Base-by-base conservation (phyloP, 2,329 filamentous ascomycete species). In the Plectosphaerella sp. region DNA sequence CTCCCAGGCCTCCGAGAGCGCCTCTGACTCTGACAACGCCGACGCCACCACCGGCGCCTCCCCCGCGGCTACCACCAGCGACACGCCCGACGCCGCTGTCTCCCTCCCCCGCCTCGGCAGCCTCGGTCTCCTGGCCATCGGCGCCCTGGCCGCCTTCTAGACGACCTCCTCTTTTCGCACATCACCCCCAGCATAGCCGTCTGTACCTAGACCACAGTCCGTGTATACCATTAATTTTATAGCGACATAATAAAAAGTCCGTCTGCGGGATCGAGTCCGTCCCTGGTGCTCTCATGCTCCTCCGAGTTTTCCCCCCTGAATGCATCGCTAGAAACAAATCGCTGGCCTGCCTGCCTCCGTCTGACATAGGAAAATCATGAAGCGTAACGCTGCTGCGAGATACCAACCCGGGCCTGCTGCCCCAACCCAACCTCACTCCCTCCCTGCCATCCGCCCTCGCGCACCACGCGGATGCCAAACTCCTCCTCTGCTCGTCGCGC, bases 401-500 rank as follows among this genome's bases (percentile, higher is more conserved):
- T 28, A 5, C 54, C 54, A 24, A 58, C 54, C n/a, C 56, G 9
- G 4, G 56, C 56, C 49, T 57, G 14, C 11, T 53, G 55, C 9
- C 56, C 56, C 22, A 58, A 45, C 15, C 56, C 56, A 3, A 58
- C 56, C 15, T 58, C 56, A 43, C 54, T 52, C 1, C 56, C 56
- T 11, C 56, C 56, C 5, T 54, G 54, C 56, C 56, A 58, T 0
- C 56, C 56, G 0, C 56, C 56, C 0, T 48, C 56, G 2, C 56
- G 39, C 37, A 52, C 46, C 9, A 58, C 56, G 3, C 45, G 52
- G 28, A 58, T 53, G 11, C 54, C 55, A 39, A 57, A 58, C 36
- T 53, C 56, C 49, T 33, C 45, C 42, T 54, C 51, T 37, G 39
- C 25, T 15, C 49, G 36, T 3, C 48, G 18, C 7, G 18, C 24